A percentile compares a stretch with the other conserved stretches of the same genome.
phyloP scores from a whole-genome alignment of 2,329 filamentous ascomycete species.

The Epichloe sibirici region DNA sequence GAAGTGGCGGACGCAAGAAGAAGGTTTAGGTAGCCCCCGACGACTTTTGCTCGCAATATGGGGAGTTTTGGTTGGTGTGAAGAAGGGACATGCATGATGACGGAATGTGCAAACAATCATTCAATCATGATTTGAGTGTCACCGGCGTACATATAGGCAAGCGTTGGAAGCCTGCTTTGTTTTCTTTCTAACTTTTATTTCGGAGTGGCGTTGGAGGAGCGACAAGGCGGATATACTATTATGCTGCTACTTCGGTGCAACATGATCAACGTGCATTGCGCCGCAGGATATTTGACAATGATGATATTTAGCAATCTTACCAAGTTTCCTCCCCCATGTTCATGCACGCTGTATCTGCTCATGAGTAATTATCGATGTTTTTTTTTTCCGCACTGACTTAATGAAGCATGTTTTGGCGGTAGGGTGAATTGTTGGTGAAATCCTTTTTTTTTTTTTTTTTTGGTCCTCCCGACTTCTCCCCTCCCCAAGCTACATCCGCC shows the following conservation, averaged over 20 bases:
- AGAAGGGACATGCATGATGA: not conserved
- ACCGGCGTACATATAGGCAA: conserved; percentile 14
- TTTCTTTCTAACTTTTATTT: not conserved
- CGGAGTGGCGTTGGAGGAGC: conserved; percentile 15
- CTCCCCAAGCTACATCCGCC: too few species aligned
- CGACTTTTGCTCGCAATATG: not conserved
- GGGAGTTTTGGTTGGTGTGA: not conserved
- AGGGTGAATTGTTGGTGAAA: too few species aligned
- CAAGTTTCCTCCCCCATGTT: not conserved
- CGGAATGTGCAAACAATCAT: not conserved
- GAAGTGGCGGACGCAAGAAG: conserved; percentile 39
- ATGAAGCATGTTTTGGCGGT: not conserved
- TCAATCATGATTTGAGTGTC: conserved; percentile 1
- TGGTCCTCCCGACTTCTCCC: too few species aligned
- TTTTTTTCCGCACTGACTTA: not conserved
- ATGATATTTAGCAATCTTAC: too few species aligned
- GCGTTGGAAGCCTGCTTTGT: conserved; percentile 9
- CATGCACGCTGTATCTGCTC: not conserved
- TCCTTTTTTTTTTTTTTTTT: too few species aligned
- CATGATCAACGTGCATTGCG: not conserved
- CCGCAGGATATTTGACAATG: not conserved
- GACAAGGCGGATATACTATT: not conserved
- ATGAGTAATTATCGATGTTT: not conserved
- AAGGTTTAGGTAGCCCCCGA: conserved; percentile 11
- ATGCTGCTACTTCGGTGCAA: not conserved